A percentile compares a stretch with the other conserved stretches of the same genome.
Evolutionary conservation across 2,329 filamentous ascomycete genomes (phyloP).

Genomic region (Thelonectria blattea): DNA sequence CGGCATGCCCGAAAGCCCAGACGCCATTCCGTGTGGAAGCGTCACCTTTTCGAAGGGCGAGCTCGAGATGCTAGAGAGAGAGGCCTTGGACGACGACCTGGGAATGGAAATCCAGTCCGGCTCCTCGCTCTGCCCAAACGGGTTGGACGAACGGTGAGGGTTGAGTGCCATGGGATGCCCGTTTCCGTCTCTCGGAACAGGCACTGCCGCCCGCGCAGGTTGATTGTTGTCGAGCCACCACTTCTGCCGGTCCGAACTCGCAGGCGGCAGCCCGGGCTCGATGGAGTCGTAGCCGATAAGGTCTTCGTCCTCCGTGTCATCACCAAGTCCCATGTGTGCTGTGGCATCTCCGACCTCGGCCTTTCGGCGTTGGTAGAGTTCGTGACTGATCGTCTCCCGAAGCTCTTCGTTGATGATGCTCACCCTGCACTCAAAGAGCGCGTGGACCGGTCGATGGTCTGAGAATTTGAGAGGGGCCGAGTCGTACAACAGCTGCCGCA

Average conservation of each 20-base stretch:
- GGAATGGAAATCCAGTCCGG: slow-evolving; percentile 82
- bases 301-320: slow-evolving; percentile 78
- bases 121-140: slow-evolving; percentile 76
- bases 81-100: slow-evolving; percentile 58
- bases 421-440: slow-evolving; percentile 83
- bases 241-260: slow-evolving; percentile 71
- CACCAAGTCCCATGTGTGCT: slow-evolving; percentile 57
- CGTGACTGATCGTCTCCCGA: slow-evolving; percentile 74
- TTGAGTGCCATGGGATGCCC: slow-evolving; percentile 70
- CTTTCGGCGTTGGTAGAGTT: slow-evolving; percentile 75
- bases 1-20: slow-evolving; percentile 52
- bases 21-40: slow-evolving; percentile 53
- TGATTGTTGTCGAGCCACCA: slow-evolving; percentile 76
- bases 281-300: slow-evolving; percentile 82
- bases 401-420: slow-evolving; percentile 77
- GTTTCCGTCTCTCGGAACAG: slow-evolving; percentile 62
- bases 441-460: slow-evolving; percentile 95
- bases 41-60: slow-evolving; percentile 66
- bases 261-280: slow-evolving; percentile 74
- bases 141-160: slow-evolving; percentile 77
- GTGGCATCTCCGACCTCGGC: slow-evolving; percentile 69
- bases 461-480: slow-evolving; percentile 86
- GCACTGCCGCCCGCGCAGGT: slow-evolving; percentile 75
- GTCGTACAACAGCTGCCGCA: slow-evolving; percentile 84
- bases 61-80: slow-evolving; percentile 63